These are phyloP conservation scores for Arthrobotrys iridis DNA, from an alignment of 2,329 filamentous ascomycete genomes.

Conservation along the genomic window DNA sequence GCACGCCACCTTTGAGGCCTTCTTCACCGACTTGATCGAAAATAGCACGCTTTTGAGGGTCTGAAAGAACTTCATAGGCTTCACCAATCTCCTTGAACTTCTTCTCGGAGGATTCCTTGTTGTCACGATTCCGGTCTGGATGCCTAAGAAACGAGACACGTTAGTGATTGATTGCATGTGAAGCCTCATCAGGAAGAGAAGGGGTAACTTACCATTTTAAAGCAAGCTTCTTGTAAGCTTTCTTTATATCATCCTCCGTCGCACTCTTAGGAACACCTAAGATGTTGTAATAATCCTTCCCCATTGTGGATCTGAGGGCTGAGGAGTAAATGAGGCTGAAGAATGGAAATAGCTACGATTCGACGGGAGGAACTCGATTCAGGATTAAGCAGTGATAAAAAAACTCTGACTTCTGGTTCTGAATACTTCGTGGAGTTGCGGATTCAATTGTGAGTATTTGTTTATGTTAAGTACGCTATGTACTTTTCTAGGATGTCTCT, in stretches of 20 bases:
- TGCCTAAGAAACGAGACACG: conserved; percentile 31
- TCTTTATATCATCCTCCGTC: conserved; percentile 89
- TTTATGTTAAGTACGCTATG: not conserved
- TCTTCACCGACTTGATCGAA: conserved; percentile 88
- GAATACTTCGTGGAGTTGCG: not conserved
- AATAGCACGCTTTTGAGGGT: conserved; percentile 76
- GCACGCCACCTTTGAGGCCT: conserved; percentile 81
- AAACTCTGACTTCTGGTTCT: no score
- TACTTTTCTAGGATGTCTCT: conserved; percentile 1
- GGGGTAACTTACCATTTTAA: conserved; percentile 65
- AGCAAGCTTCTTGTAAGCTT: conserved; percentile 93
- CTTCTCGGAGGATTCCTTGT: conserved; percentile 78
- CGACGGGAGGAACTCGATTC: not conserved
- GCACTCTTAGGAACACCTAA: conserved; percentile 87
- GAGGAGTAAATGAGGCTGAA: no score
- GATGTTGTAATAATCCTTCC: conserved; percentile 99
- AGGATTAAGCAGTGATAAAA: not conserved
- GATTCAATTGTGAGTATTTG: not conserved
- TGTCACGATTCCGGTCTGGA: conserved; percentile 88
- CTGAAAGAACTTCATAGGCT: conserved; percentile 87
- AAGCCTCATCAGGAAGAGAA: conserved; percentile 59
- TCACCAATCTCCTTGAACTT: conserved; percentile 88
- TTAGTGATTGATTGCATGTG: conserved; percentile 71
- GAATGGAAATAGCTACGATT: not conserved
- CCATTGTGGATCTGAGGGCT: conserved; percentile 65